Base-by-base conservation (phyloP, 345 rosid species). In the Sisymbrium irio region DNA sequence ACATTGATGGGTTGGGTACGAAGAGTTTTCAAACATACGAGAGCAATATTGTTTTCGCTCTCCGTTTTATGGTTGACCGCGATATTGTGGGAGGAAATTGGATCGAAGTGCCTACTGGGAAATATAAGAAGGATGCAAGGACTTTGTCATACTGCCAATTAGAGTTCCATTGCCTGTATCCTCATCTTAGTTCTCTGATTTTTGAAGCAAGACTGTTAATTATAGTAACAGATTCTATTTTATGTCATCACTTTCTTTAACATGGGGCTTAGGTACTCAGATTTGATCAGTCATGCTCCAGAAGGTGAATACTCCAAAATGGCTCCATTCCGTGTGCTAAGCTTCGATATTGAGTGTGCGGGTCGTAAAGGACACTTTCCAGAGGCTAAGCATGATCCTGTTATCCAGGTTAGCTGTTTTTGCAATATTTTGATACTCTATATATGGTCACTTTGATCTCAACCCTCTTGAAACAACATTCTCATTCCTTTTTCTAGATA, bases 361-460 rank as follows among this genome's bases (percentile, higher is more conserved):
- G 99, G 99, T 49, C 97, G 94, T 65, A 95, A 92, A 84, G 99
- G 99, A 66, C 98, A 95, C 79, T 95, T 95, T 85, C 99, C 99
- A 2, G 99, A 95, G 90, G 89, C 99, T 73, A 80, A 81, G 64
- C 99, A 95, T 62, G 99, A 95, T 83, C 97, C 97, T 67, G 97
- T 95, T 61, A 95, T 95, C 80, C 99, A 95, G 97, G 99, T 95
- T 42, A 15, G 61, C 70, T 66, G 51, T 30, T 71, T 65, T 66
- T 65, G 37, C 47, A 45, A 33, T 50, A 47, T 20, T 55, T 11
- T 71, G 19, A 58, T 47, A 56, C n/a, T 51, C 54, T 19, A 9
- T 57, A n/a, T 57, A 5, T 37, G 55, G 27, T 57, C 33, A 6
- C 20, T 58, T 47, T 58, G 13, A 39, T 57, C 4, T 25, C 59